phyloP scores from a whole-genome alignment of 257 asterid species.

The Nicotiana sylvestris region DNA sequence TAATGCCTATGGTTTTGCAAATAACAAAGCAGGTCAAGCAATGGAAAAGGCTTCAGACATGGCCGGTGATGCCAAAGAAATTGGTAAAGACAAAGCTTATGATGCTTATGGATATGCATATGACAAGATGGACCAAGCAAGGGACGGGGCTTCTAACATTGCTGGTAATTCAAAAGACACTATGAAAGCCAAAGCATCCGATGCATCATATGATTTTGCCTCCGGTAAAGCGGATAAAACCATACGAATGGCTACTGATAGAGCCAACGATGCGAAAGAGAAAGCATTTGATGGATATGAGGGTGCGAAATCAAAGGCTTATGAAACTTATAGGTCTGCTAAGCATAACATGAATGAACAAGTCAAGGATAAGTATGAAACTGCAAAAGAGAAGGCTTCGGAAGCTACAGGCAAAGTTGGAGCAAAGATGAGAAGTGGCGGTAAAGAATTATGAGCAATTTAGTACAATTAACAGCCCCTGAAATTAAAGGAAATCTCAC shows the following conservation, averaged over 20 bases:
- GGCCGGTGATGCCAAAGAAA: conserved; percentile 9
- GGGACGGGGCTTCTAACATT: conserved; percentile 24
- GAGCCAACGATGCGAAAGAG: conserved; percentile 29
- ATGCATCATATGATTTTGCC: background rate
- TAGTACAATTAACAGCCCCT: background rate
- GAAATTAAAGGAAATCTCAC: background rate
- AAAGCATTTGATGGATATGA: conserved; percentile 19
- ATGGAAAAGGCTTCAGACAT: conserved; percentile 18
- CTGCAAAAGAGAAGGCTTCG: conserved; percentile 54
- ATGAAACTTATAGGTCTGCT: conserved; percentile 28
- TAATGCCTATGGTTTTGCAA: conserved; percentile 5
- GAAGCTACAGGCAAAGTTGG: conserved; percentile 43
- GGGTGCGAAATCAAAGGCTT: conserved; percentile 28
- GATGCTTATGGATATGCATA: conserved; percentile 8
- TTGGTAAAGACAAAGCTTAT: conserved; percentile 17
- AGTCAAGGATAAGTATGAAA: conserved; percentile 37
- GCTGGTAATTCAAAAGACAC: conserved; percentile 24
- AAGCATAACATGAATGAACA: conserved; percentile 31
- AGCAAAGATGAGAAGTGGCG: conserved; percentile 23
- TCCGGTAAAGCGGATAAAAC: conserved; percentile 1
- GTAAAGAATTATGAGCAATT: conserved; percentile 30
- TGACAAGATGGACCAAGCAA: conserved; percentile 12
- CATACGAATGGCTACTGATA: conserved; percentile 36
- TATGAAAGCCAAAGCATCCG: conserved; percentile 15
- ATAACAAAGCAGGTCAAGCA: conserved; percentile 1